Percentiles rank a stretch among this genome's conserved stretches.
phyloP scores from a whole-genome alignment of 305 asterid genomes.

The Striga hermonthica region DNA sequence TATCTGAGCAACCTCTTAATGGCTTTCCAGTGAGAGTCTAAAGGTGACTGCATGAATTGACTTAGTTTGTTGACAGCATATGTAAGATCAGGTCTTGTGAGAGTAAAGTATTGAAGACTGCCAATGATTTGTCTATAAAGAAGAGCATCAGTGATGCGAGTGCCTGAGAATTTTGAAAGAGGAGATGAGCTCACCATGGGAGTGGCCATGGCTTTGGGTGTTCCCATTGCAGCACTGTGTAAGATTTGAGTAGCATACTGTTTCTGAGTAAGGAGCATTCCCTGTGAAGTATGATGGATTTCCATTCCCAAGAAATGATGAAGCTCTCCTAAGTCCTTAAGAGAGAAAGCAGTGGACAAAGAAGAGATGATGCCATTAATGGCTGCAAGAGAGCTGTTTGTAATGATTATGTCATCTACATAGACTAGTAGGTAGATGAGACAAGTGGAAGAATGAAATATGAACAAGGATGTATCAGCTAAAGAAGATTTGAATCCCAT shows the following conservation, averaged over 20 bases:
- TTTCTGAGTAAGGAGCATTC: too few species aligned
- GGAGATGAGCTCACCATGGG: neutral
- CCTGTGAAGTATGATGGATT: neutral
- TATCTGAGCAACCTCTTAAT: neutral
- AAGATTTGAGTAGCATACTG: too few species aligned
- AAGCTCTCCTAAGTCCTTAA: neutral
- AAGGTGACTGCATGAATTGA: neutral
- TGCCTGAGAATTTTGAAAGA: neutral
- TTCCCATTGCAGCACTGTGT: too few species aligned
- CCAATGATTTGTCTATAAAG: neutral
- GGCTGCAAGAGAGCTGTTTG: neutral
- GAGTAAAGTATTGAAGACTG: neutral
- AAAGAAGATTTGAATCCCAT: neutral
- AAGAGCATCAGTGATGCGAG: neutral
- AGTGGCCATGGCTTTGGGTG: too few species aligned
- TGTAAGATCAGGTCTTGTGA: neutral
- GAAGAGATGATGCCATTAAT: neutral
- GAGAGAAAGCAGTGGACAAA: neutral
- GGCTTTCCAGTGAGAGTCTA: neutral
- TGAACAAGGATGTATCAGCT: neutral
- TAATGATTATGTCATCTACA: neutral
- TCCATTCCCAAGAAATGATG: neutral
- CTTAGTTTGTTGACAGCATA: neutral
- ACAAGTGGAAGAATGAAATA: too few species aligned
- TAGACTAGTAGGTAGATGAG: neutral